These are phyloP conservation scores for Cyberlindnera japonica DNA, from an alignment of 805 yeast species.

Conservation along the genomic window DNA sequence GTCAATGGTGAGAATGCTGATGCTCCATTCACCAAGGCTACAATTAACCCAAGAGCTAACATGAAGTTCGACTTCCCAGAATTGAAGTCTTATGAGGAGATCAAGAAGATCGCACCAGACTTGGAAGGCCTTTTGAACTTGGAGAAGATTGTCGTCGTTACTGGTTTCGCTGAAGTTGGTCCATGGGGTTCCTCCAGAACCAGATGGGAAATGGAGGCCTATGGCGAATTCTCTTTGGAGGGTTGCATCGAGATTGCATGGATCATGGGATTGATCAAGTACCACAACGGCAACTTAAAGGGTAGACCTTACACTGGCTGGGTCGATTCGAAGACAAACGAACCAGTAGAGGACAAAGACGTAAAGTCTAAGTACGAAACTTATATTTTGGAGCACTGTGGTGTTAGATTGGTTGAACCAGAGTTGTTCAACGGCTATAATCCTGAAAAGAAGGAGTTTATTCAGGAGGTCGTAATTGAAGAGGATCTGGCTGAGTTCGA, in stretches of 20 bases:
- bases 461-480: constrained; percentile 95
- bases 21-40: constrained; percentile 72
- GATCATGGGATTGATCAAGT: constrained; percentile 97
- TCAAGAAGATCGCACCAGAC: constrained; percentile 65
- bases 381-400: constrained; percentile 85
- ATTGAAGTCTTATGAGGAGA: constrained; percentile 70
- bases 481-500: constrained; percentile 96
- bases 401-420: constrained; percentile 95
- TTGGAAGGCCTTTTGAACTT: constrained; percentile 89
- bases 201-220: constrained; percentile 99
- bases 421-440: constrained; percentile 92
- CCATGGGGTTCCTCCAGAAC: constrained; percentile 99
- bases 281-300: constrained; percentile 87
- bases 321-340: constrained; percentile 92
- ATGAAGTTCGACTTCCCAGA: constrained; percentile 91
- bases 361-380: constrained; percentile 89
- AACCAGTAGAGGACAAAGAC: constrained; percentile 93
- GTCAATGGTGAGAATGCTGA: constrained; percentile 88
- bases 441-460: constrained; percentile 87
- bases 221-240: constrained; percentile 91
- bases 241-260: constrained; percentile 99
- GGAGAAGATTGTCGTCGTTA: constrained; percentile 88
- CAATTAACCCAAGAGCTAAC: constrained; percentile 91
- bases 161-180: constrained; percentile 98
- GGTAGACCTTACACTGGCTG: constrained; percentile 93